These are phyloP conservation scores for Arthrocladium fulminans DNA, from an alignment of 2,329 filamentous ascomycete species.

Conservation along the genomic window DNA sequence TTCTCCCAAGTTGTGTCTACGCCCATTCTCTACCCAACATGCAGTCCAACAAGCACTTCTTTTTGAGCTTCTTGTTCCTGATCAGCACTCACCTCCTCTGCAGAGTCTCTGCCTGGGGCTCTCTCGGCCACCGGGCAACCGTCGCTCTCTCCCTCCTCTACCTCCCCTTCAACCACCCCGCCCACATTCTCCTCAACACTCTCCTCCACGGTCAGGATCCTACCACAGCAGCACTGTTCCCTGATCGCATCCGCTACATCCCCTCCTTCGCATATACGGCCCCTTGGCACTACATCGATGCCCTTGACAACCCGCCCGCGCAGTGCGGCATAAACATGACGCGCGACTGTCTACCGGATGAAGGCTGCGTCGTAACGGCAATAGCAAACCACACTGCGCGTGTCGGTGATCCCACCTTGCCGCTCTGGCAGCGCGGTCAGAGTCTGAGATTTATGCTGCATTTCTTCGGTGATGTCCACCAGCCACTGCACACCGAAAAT, in stretches of 20 bases:
- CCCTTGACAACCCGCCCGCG: constrained; percentile 17
- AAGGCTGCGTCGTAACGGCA: constrained; percentile 42
- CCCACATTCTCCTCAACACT: constrained; percentile 14
- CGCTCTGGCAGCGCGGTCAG: constrained; percentile 27
- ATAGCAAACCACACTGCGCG: constrained; percentile 44
- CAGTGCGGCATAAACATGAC: constrained; percentile 25
- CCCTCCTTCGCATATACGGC: constrained; percentile 20
- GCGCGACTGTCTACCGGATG: constrained; percentile 40
- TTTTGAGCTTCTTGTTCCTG: not conserved
- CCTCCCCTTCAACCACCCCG: constrained; percentile 12
- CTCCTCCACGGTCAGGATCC: constrained; percentile 23
- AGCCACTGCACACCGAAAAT: constrained; percentile 57
- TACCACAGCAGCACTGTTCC: constrained; percentile 22
- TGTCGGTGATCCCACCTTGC: constrained; percentile 29
- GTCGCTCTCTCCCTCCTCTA: constrained; percentile 41
- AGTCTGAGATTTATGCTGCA: constrained; percentile 43
- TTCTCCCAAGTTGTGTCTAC: not conserved
- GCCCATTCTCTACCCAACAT: not conserved
- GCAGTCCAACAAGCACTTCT: not conserved
- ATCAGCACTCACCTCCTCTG: constrained; percentile 4
- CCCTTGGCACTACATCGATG: constrained; percentile 24
- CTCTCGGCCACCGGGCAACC: constrained; percentile 46
- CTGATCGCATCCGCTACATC: constrained; percentile 22
- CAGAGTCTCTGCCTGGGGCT: constrained; percentile 38
- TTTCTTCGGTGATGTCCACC: constrained; percentile 63